These are phyloP conservation scores for Eutrema yunnanense DNA, from an alignment of 345 rosid genomes.

Conservation along the genomic window DNA sequence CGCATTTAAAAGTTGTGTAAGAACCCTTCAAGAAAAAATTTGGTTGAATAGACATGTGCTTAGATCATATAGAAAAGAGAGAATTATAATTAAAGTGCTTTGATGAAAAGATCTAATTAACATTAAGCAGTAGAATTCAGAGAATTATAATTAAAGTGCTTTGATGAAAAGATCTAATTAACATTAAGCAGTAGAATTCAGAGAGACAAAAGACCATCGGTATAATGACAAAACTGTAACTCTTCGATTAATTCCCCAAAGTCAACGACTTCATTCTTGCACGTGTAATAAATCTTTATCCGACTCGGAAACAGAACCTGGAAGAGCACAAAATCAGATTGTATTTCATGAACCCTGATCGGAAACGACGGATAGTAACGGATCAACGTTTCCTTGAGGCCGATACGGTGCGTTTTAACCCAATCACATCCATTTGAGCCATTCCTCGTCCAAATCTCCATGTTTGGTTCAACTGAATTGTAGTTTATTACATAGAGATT, in stretches of 20 bases:
- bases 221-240: slow-evolving; percentile 11
- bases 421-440: not conserved
- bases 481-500: slow-evolving; percentile 1
- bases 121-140: too few relatives aligned
- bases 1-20: too few relatives aligned
- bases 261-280: not conserved
- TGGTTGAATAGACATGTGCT: too few relatives aligned
- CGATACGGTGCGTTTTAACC: not conserved
- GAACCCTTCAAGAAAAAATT: too few relatives aligned
- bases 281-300: not conserved
- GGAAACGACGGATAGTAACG: slow-evolving; percentile 5
- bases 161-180: not conserved
- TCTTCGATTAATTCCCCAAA: not conserved
- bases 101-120: not conserved
- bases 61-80: too few relatives aligned
- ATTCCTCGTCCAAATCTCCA: slow-evolving; percentile 14
- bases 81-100: too few relatives aligned
- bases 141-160: too few relatives aligned
- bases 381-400: not conserved
- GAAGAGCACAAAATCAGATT: slow-evolving; percentile 7
- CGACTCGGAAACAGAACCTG: slow-evolving; percentile 11
- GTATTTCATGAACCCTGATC: slow-evolving; percentile 7
- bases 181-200: not conserved
- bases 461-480: not conserved
- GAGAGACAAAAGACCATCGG: slow-evolving; percentile 4